These are phyloP conservation scores for Pseudogymnoascus sp. DNA, from an alignment of 2,329 filamentous ascomycete genomes.

Conservation along the genomic window DNA sequence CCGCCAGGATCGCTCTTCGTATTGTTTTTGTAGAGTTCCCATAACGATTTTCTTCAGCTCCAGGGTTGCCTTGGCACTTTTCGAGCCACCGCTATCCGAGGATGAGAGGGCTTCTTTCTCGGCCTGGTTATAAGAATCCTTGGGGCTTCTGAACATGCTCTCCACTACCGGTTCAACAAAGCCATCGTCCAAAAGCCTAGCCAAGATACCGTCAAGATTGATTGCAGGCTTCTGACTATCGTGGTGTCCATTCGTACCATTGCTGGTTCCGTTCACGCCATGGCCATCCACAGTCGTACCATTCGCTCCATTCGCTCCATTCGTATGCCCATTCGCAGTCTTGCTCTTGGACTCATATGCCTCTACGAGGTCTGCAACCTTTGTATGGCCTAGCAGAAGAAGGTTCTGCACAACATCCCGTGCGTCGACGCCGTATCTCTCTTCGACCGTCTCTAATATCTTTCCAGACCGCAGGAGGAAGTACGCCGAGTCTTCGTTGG, in stretches of 20 bases:
- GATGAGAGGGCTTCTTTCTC: slow-evolving; percentile 53
- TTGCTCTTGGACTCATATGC: slow-evolving; percentile 40
- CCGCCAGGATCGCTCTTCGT: slow-evolving; percentile 38
- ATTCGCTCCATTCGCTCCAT: slow-evolving; percentile 27
- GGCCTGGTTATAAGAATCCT: slow-evolving; percentile 54
- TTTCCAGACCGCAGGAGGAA: slow-evolving; percentile 73
- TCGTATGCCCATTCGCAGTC: slow-evolving; percentile 21
- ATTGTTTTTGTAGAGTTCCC: slow-evolving; percentile 44
- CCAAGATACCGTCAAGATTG: slow-evolving; percentile 33
- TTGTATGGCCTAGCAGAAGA: slow-evolving; percentile 69
- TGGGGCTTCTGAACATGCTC: slow-evolving; percentile 51
- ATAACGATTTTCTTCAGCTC: slow-evolving; percentile 52
- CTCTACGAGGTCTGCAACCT: slow-evolving; percentile 60
- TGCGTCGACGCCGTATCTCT: slow-evolving; percentile 66
- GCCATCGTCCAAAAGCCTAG: slow-evolving; percentile 51
- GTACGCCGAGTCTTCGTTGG: slow-evolving; percentile 74
- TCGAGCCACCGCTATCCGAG: slow-evolving; percentile 45
- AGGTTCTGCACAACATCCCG: slow-evolving; percentile 68
- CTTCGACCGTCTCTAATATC: slow-evolving; percentile 67
- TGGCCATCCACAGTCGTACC: not conserved
- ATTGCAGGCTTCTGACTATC: slow-evolving; percentile 14
- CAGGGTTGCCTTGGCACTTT: slow-evolving; percentile 58
- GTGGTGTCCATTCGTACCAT: slow-evolving; percentile 20
- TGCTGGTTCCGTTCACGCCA: slow-evolving; percentile 14
- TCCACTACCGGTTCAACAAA: slow-evolving; percentile 57